Evolutionary conservation across 2,329 filamentous ascomycete species (phyloP), one percentile per base, ranked within the genome.

Genomic region (Trichothecium roseum): DNA sequence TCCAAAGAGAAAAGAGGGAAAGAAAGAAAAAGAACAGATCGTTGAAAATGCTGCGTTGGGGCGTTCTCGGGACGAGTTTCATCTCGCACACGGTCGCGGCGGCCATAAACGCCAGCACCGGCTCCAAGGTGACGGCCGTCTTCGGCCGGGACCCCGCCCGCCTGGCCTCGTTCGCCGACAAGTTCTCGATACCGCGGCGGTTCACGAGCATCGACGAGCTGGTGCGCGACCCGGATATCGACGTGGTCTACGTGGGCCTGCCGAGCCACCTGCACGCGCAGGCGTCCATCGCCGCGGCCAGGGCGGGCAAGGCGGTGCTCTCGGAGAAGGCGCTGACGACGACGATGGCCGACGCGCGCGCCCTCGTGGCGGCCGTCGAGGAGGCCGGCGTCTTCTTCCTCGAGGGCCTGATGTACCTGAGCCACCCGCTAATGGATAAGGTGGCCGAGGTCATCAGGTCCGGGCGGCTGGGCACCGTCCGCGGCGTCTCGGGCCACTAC

Each of bases 11-110:
- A n/a, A n/a, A n/a, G n/a, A n/a, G n/a, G n/a, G n/a, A n/a, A n/a
- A n/a, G n/a, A n/a, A n/a, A n/a, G n/a, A n/a, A n/a, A n/a, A n/a
- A n/a, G n/a, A n/a, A n/a, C n/a, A n/a, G n/a, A n/a, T n/a, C n/a
- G n/a, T n/a, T n/a, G n/a, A n/a, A 24, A 14, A 48, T 47, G 45
- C 31, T 49, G 39, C 49, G 49, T 38, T 51, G 49, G 49, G 49
- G 41, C 18, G 46, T 51, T 24, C 42, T 51, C 28, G 48, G 48
- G 24, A 51, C 48, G 24, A 50, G 48, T 42, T 51, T 51, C 48
- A 51, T 51, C 46, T 49, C 46, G 12, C 35, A 51, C 36, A 43
- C 42, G 5, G 48, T 51, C 10, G 48, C 39, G 15, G 41, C 41
- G 15, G 41, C 48, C 34, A 49, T 50, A 8, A 32, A 40, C 18